Percentiles rank a stretch among this genome's conserved stretches.
Conservation (phyloP, 495 filamentous ascomycete genomes). For the Neurospora pannonica region DNA sequence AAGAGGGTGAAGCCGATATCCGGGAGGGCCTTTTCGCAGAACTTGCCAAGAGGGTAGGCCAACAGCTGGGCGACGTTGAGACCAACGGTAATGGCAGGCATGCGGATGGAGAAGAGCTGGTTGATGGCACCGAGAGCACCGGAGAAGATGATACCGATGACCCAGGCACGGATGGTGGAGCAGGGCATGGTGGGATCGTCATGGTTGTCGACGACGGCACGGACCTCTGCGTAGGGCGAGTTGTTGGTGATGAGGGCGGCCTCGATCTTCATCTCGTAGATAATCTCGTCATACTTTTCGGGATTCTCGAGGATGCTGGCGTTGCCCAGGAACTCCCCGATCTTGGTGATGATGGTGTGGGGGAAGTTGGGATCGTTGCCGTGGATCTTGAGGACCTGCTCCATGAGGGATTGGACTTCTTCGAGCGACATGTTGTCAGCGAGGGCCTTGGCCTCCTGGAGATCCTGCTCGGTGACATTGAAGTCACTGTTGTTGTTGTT, state of each 20-base stretch:
- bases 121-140: slow-evolving; percentile 25
- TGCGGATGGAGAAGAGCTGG: slow-evolving; percentile 30
- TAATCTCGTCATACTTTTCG: slow-evolving; percentile 19
- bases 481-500: slow-evolving; percentile 3
- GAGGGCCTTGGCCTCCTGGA: slow-evolving; percentile 16
- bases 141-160: slow-evolving; percentile 26
- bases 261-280: slow-evolving; percentile 33
- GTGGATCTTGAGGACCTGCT: slow-evolving; percentile 25
- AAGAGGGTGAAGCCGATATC: slow-evolving; percentile 28
- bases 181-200: slow-evolving; percentile 25
- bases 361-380: slow-evolving; percentile 31
- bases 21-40: slow-evolving; percentile 22
- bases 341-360: slow-evolving; percentile 18
- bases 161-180: slow-evolving; percentile 28
- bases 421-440: slow-evolving; percentile 17
- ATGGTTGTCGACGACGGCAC: slow-evolving; percentile 35
- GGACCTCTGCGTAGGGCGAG: slow-evolving; percentile 39
- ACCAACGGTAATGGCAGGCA: slow-evolving; percentile 20
- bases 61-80: slow-evolving; percentile 29
- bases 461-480: slow-evolving; percentile 19
- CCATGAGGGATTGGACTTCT: slow-evolving; percentile 19
- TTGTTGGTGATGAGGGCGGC: slow-evolving; percentile 32
- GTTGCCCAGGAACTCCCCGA: slow-evolving; percentile 27
- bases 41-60: slow-evolving; percentile 28
- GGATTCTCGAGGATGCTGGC: slow-evolving; percentile 18